phyloP scores from a whole-genome alignment of 2,329 filamentous ascomycete genomes.

The Aspergillus terreus region DNA sequence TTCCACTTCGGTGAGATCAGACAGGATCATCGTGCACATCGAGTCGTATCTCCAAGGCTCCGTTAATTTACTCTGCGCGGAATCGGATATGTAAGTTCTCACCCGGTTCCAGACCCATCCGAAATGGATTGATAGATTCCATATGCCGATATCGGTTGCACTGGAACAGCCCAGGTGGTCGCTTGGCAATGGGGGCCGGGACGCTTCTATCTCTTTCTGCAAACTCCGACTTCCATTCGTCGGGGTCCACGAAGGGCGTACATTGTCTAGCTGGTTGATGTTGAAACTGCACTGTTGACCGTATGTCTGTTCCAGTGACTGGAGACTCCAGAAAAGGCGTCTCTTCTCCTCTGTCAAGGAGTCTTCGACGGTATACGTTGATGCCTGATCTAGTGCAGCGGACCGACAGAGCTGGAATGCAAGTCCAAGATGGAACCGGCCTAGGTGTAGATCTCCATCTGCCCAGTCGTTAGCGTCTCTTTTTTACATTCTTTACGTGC shows the following conservation, averaged over 20 bases:
- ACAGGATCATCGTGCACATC: slow-evolving; percentile 49
- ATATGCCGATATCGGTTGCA: slow-evolving; percentile 45
- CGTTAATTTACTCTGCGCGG: slow-evolving; percentile 45
- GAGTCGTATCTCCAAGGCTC: slow-evolving; percentile 54
- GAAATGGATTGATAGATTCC: slow-evolving; percentile 49
- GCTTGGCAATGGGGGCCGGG: slow-evolving; percentile 41
- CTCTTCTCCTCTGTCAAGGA: slow-evolving; percentile 44
- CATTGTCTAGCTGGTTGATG: slow-evolving; percentile 40
- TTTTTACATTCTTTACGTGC: too few relatives aligned
- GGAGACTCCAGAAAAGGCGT: slow-evolving; percentile 51
- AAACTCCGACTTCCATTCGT: slow-evolving; percentile 11
- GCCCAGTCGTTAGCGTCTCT: neutral
- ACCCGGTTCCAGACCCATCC: slow-evolving; percentile 51
- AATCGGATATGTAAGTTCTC: slow-evolving; percentile 46
- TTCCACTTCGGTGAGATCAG: slow-evolving; percentile 51
- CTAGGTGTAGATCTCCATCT: slow-evolving; percentile 50
- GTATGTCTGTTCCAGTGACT: slow-evolving; percentile 50
- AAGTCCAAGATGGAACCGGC: slow-evolving; percentile 50
- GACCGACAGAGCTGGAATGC: slow-evolving; percentile 51
- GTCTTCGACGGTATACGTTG: slow-evolving; percentile 36
- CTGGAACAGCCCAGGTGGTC: slow-evolving; percentile 44
- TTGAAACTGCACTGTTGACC: slow-evolving; percentile 46
- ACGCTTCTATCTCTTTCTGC: slow-evolving; percentile 26
- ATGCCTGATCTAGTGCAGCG: slow-evolving; percentile 47
- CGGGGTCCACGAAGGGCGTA: slow-evolving; percentile 34